Evolutionary conservation across 164 flowering plant species (phyloP).

Genomic region (Piper longum): DNA sequence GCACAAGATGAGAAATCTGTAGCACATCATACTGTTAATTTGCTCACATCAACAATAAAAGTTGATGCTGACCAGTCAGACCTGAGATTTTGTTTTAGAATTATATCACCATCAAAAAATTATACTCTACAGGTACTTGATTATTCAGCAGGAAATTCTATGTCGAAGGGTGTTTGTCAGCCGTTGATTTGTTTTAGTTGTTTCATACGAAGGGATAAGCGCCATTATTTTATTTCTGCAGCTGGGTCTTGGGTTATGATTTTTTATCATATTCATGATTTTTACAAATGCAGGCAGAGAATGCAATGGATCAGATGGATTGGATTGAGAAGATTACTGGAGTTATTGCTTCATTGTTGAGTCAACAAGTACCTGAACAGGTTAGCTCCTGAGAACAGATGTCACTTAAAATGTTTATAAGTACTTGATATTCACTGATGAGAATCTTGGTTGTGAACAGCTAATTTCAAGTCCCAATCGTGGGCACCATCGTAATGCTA

Average conservation of each 20-base stretch:
- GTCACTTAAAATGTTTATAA: background rate
- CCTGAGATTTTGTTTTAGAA: slow-evolving; percentile 89
- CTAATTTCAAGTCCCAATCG: slow-evolving; percentile 18
- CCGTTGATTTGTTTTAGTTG: background rate
- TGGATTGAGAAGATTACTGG: slow-evolving; percentile 99
- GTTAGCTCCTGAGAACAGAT: slow-evolving; percentile 4
- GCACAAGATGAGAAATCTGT: slow-evolving; percentile 92
- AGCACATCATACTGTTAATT: slow-evolving; percentile 90
- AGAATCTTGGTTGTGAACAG: slow-evolving; percentile 14
- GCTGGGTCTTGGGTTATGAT: background rate
- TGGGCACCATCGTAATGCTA: slow-evolving; percentile 15
- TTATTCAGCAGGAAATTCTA: background rate
- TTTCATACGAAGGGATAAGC: background rate
- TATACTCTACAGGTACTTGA: slow-evolving; percentile 83
- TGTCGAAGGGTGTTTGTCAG: no score
- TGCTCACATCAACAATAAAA: slow-evolving; percentile 94
- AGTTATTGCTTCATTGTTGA: slow-evolving; percentile 90
- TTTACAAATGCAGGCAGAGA: slow-evolving; percentile 69
- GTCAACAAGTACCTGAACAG: slow-evolving; percentile 55
- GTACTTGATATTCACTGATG: background rate
- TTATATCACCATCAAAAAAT: slow-evolving; percentile 89
- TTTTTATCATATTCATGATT: background rate
- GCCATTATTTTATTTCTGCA: slow-evolving; percentile 1
- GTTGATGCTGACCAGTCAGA: slow-evolving; percentile 96
- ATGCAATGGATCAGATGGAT: slow-evolving; percentile 97